A percentile compares a stretch with the other conserved stretches of the same genome.
phyloP scores from a whole-genome alignment of 345 rosid species.

The Toxicodendron radicans region DNA sequence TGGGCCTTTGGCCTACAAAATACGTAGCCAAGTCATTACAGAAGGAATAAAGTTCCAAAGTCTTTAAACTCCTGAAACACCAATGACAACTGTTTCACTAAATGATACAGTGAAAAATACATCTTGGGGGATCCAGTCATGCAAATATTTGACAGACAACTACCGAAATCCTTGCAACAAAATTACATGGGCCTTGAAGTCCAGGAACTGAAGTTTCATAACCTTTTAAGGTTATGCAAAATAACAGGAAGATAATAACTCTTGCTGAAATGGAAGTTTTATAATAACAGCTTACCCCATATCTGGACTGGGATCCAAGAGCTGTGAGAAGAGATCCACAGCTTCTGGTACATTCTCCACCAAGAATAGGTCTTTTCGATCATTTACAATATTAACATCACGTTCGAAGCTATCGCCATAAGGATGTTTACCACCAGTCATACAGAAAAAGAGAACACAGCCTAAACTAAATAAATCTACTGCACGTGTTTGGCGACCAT shows the following conservation, averaged over 20 bases:
- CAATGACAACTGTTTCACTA: too few species aligned
- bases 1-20: conserved; percentile 53
- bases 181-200: too few species aligned
- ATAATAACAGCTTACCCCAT: conserved; percentile 37
- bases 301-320: conserved; percentile 53
- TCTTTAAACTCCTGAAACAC: background rate
- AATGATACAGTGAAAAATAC: too few species aligned
- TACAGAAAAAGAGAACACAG: conserved; percentile 72
- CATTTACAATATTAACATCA: conserved; percentile 62
- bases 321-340: conserved; percentile 55
- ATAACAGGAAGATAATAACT: background rate
- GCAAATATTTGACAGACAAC: too few species aligned
- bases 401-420: conserved; percentile 70
- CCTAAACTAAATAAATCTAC: conserved; percentile 78
- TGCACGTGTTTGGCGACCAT: conserved; percentile 72
- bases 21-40: background rate
- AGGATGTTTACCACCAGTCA: conserved; percentile 76
- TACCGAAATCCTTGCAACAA: too few species aligned
- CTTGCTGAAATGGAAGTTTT: background rate
- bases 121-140: too few species aligned
- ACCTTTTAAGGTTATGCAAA: background rate
- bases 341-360: conserved; percentile 69
- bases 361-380: conserved; percentile 60
- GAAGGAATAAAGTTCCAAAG: background rate
- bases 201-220: background rate